phyloP scores from a whole-genome alignment of 2,329 filamentous ascomycete genomes.

The Rhynchosporium secalis region DNA sequence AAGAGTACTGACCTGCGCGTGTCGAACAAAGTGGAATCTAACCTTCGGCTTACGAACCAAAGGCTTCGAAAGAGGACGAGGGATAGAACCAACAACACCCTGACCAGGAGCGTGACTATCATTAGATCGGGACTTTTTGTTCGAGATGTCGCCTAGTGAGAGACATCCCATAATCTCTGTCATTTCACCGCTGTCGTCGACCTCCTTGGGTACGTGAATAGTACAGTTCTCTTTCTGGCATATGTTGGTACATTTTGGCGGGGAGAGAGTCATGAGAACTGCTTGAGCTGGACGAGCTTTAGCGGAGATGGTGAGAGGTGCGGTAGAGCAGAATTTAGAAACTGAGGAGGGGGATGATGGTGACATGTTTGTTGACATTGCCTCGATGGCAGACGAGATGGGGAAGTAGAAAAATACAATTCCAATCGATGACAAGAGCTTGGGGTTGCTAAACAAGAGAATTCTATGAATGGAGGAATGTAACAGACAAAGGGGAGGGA shows the following conservation, averaged over 20 bases:
- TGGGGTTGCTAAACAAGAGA: too few species aligned
- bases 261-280: neutral
- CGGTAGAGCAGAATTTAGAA: neutral
- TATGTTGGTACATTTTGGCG: neutral
- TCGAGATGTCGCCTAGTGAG: neutral
- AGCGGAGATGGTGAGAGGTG: neutral
- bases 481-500: too few species aligned
- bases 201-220: neutral
- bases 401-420: neutral
- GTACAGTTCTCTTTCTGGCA: slow-evolving; percentile 6
- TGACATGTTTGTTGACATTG: slow-evolving; percentile 4
- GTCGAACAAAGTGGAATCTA: slow-evolving; percentile 18
- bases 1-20: slow-evolving; percentile 13
- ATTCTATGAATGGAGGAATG: too few species aligned
- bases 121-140: neutral
- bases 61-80: neutral
- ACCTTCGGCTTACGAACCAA: slow-evolving; percentile 5
- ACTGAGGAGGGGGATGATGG: too few species aligned
- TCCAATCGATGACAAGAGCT: too few species aligned
- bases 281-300: neutral
- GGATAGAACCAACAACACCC: neutral
- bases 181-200: neutral
- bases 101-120: neutral
- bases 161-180: neutral
- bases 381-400: neutral